A percentile compares a stretch with the other conserved stretches of the same genome.
phyloP scores from a whole-genome alignment of 2,329 filamentous ascomycete species.

The Fulvia fulva region DNA sequence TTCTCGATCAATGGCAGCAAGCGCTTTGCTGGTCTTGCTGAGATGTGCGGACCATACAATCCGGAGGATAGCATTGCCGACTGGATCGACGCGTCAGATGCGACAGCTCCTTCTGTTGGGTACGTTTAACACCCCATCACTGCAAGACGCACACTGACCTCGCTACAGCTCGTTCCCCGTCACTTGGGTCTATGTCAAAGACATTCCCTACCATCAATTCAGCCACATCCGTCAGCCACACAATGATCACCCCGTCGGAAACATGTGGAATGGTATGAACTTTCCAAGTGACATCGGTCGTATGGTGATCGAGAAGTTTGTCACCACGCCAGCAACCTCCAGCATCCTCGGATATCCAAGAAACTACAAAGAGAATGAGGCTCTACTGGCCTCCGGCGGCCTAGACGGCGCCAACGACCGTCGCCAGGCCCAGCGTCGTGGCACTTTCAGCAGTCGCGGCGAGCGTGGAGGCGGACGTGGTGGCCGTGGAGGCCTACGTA shows the following conservation, averaged over 20 bases:
- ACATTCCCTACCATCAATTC: constrained; percentile 27
- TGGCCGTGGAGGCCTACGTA: constrained; percentile 6
- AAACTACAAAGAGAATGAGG: constrained; percentile 16
- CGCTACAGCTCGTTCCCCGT: constrained; percentile 25
- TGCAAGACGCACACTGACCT: constrained; percentile 10
- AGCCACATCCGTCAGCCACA: constrained; percentile 22
- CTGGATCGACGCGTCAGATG: constrained; percentile 18
- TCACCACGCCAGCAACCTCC: constrained; percentile 18
- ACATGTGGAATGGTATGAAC: constrained; percentile 36
- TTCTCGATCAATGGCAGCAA: constrained; percentile 30
- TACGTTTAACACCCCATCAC: constrained; percentile 4
- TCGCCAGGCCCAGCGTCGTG: not conserved
- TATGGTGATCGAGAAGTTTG: constrained; percentile 26
- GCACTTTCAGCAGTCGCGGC: constrained; percentile 8
- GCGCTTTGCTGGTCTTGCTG: constrained; percentile 30
- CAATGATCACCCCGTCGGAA: constrained; percentile 24
- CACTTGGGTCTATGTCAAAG: constrained; percentile 30
- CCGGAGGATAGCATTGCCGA: constrained; percentile 15
- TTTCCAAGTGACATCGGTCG: constrained; percentile 25
- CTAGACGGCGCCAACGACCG: not conserved
- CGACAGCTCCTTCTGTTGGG: constrained; percentile 9
- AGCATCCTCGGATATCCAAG: constrained; percentile 20
- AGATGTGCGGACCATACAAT: constrained; percentile 27
- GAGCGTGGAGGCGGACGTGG: constrained; percentile 13
- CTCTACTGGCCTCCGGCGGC: not conserved